A percentile compares a stretch with the other conserved stretches of the same genome.
phyloP scores from a whole-genome alignment of 1,284 basidiomycete genomes.

The Cryptococcus deneoformans region DNA sequence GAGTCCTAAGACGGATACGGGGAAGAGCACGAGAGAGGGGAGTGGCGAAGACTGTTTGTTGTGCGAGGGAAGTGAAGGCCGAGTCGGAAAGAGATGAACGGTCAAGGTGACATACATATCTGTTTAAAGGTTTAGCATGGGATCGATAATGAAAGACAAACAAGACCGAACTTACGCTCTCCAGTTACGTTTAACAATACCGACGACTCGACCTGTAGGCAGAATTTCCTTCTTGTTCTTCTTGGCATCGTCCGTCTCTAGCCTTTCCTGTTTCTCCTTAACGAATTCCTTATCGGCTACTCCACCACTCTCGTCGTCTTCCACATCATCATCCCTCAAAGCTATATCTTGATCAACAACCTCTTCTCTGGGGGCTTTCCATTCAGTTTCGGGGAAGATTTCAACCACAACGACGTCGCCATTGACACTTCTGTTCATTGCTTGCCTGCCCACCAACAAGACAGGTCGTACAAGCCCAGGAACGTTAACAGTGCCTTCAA shows the following conservation, averaged over 20 bases:
- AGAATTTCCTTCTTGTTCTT: conserved; percentile 54
- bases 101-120: conserved; percentile 94
- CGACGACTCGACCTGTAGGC: conserved; percentile 89
- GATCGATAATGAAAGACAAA: not conserved
- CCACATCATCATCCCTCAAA: conserved; percentile 85
- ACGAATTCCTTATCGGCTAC: conserved; percentile 39
- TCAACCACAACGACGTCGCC: conserved; percentile 93
- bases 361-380: conserved; percentile 93
- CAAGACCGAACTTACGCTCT: conserved; percentile 61
- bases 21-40: conserved; percentile 90
- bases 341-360: conserved; percentile 92
- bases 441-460: conserved; percentile 80
- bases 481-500: conserved; percentile 85
- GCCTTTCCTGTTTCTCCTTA: conserved; percentile 30
- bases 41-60: conserved; percentile 92
- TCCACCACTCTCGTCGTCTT: conserved; percentile 57
- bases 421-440: conserved; percentile 94
- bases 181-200: conserved; percentile 94
- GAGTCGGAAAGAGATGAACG: conserved; percentile 77
- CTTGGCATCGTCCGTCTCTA: conserved; percentile 43
- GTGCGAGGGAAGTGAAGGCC: conserved; percentile 73
- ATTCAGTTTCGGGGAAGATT: conserved; percentile 81
- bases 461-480: conserved; percentile 73
- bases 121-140: conserved; percentile 45
- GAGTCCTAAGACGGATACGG: conserved; percentile 88